These are phyloP conservation scores for Cladosporium cucumerinum DNA, from an alignment of 2,329 filamentous ascomycete species.

Conservation along the genomic window DNA sequence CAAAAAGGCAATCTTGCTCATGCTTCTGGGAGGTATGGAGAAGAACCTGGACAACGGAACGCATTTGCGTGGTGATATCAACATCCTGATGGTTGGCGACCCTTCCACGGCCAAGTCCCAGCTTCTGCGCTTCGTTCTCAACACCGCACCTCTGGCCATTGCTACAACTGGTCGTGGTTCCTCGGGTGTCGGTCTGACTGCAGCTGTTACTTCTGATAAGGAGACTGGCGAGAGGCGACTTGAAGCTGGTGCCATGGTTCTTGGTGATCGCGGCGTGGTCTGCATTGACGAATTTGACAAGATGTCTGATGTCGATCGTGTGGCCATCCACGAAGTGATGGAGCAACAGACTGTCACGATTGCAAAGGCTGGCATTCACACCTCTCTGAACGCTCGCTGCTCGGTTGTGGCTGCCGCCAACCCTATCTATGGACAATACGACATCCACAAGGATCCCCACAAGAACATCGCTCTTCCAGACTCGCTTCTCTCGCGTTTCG, in stretches of 20 bases:
- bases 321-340: conserved; percentile 99
- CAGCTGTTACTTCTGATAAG: conserved; percentile 93
- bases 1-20: conserved; percentile 93
- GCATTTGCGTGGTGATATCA: conserved; percentile 96
- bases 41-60: conserved; percentile 98
- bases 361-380: conserved; percentile 97
- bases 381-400: conserved; percentile 91
- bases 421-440: conserved; percentile 96
- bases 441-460: conserved; percentile 97
- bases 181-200: conserved; percentile 94
- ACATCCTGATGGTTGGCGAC: conserved; percentile 98
- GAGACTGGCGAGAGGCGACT: conserved; percentile 93
- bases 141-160: conserved; percentile 93
- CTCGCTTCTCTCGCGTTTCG: conserved; percentile 95
- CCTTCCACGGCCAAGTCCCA: conserved; percentile 99
- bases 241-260: conserved; percentile 97
- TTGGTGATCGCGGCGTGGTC: conserved; percentile 92
- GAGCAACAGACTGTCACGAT: conserved; percentile 99
- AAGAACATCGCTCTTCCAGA: conserved; percentile 97
- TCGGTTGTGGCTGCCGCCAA: conserved; percentile 96
- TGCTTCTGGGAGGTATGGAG: conserved; percentile 93
- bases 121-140: conserved; percentile 90
- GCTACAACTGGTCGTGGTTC: conserved; percentile 93
- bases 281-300: conserved; percentile 99
- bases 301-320: conserved; percentile 97